Conservation (phyloP, 139 green algal genomes). For the Mesostigma viride region DNA sequence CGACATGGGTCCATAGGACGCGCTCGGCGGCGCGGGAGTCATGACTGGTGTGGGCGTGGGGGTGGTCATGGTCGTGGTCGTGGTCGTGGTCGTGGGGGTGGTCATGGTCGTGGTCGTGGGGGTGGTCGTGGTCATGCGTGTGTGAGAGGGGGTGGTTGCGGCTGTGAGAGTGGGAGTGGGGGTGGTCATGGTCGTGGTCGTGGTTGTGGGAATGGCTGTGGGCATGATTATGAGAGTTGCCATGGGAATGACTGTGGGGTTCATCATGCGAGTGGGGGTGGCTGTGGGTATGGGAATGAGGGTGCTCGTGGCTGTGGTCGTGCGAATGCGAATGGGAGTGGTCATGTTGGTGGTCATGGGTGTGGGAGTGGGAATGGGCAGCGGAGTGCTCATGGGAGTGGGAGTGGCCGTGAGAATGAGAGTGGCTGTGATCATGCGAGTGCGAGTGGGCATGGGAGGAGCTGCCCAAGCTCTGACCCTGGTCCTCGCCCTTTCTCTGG, state of each 20-base stretch:
- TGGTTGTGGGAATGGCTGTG: not conserved
- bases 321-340: slow-evolving; percentile 3
- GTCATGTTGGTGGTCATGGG: not conserved
- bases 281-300: not conserved
- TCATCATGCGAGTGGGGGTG: not conserved
- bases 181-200: not conserved
- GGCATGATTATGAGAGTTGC: not conserved
- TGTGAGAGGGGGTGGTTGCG: not conserved
- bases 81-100: not conserved
- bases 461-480: too few species aligned
- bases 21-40: not conserved
- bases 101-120: not conserved
- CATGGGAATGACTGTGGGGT: not conserved
- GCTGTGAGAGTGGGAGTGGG: not conserved
- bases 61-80: too few species aligned
- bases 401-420: too few species aligned
- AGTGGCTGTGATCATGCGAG: too few species aligned
- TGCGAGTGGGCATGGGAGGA: too few species aligned
- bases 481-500: too few species aligned
- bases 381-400: not conserved
- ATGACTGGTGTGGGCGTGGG: not conserved
- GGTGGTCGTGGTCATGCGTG: not conserved
- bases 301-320: not conserved
- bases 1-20: not conserved
- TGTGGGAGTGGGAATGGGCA: not conserved